Evolutionary conservation across 2,329 filamentous ascomycete species (phyloP).

Genomic region (Fusarium tjaetaba): DNA sequence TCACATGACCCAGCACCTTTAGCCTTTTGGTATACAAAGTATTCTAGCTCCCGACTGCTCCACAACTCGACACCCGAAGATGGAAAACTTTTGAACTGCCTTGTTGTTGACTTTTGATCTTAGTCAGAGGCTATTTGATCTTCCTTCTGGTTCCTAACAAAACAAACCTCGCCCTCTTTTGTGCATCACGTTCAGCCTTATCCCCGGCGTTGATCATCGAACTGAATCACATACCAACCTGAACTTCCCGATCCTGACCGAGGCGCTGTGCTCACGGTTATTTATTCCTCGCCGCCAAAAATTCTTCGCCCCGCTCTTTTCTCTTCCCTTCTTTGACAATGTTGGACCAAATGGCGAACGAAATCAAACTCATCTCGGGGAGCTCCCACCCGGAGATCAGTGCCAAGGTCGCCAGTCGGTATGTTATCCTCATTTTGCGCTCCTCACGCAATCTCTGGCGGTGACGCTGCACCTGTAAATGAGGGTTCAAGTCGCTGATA

Average conservation of each 20-base stretch:
- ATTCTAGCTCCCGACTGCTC: constrained; percentile 28
- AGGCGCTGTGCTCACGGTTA: constrained; percentile 26
- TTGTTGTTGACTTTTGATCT: constrained; percentile 22
- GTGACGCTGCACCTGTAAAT: constrained; percentile 2
- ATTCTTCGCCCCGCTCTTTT: constrained; percentile 42
- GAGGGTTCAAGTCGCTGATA: constrained; percentile 37
- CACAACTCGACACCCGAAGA: constrained; percentile 38
- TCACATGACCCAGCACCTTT: constrained; percentile 36
- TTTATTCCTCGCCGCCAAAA: constrained; percentile 43
- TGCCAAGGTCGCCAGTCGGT: constrained; percentile 57
- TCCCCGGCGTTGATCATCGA: constrained; percentile 24
- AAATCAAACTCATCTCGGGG: constrained; percentile 63
- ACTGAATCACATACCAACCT: constrained; percentile 35
- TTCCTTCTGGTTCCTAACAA: background rate
- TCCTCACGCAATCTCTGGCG: background rate
- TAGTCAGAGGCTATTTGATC: constrained; percentile 24
- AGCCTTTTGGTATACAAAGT: constrained; percentile 2
- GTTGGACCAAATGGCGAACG: constrained; percentile 61
- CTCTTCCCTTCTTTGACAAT: constrained; percentile 44
- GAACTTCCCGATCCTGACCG: constrained; percentile 15
- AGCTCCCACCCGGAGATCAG: constrained; percentile 61
- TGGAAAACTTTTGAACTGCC: constrained; percentile 42
- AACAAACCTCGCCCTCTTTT: background rate
- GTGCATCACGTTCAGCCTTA: background rate
- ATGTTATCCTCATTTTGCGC: constrained; percentile 37